Conservation (phyloP, 371 early-diverging fungal species). For the Haplosporangium sp. region DNA sequence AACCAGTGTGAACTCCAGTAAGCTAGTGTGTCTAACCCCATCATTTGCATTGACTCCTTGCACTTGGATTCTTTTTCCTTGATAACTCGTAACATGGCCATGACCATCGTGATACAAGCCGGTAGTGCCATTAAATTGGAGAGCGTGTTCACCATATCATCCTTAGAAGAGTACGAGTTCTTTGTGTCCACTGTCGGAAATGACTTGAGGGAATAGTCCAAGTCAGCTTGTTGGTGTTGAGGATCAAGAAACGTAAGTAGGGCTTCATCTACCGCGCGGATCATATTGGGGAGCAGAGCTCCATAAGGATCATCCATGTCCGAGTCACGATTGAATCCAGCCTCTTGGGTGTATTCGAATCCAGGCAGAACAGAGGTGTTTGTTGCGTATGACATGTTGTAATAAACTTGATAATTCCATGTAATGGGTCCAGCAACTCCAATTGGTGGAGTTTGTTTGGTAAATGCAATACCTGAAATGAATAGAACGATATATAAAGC, state of each 20-base stretch:
- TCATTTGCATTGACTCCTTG: conserved; percentile 76
- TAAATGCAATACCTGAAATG: conserved; percentile 54
- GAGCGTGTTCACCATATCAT: conserved; percentile 58
- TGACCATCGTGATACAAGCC: conserved; percentile 64
- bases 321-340: conserved; percentile 20
- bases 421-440: conserved; percentile 49
- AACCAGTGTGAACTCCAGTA: conserved; percentile 74
- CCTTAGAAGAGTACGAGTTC: conserved; percentile 15
- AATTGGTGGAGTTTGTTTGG: conserved; percentile 21
- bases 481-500: not conserved
- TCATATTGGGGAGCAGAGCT: conserved; percentile 60
- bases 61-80: conserved; percentile 75
- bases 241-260: conserved; percentile 56
- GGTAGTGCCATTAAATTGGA: conserved; percentile 69
- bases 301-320: conserved; percentile 63
- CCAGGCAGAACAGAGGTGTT: conserved; percentile 59
- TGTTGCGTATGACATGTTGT: conserved; percentile 65
- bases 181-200: conserved; percentile 27
- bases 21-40: conserved; percentile 67
- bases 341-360: conserved; percentile 41
- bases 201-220: conserved; percentile 39
- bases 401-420: conserved; percentile 76
- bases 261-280: conserved; percentile 77
- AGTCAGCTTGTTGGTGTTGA: conserved; percentile 27
- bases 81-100: conserved; percentile 66